Evolutionary conservation across 139 green algal species (phyloP).

Genomic region (Chlorella sp.): DNA sequence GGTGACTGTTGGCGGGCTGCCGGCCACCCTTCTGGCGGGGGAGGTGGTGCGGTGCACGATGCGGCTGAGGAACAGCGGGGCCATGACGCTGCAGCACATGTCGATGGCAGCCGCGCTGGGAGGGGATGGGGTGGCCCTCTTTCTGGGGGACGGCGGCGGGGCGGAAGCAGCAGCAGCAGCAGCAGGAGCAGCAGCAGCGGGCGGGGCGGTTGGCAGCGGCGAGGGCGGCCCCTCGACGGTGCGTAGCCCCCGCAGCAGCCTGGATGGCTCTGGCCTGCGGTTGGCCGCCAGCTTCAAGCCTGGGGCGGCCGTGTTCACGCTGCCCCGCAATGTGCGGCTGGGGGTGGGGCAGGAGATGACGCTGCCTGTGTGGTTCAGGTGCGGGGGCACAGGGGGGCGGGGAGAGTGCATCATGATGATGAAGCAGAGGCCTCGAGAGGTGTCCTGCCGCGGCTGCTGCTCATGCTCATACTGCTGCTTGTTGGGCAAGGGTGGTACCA

Average conservation of each 20-base stretch:
- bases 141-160: neutral
- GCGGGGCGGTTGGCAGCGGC: neutral
- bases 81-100: constrained; percentile 45
- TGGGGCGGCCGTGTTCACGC: neutral
- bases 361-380: constrained; percentile 30
- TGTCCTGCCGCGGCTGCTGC: no score
- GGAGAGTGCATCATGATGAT: no score
- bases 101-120: constrained; percentile 7
- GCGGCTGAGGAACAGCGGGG: constrained; percentile 52
- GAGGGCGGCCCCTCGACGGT: neutral
- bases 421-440: no score
- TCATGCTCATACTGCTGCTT: neutral
- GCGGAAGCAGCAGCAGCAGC: neutral
- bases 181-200: neutral
- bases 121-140: neutral
- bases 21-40: constrained; percentile 45
- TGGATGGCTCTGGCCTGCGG: neutral
- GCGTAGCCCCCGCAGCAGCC: neutral
- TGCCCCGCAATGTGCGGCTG: constrained; percentile 5
- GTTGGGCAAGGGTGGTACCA: no score
- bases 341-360: constrained; percentile 39
- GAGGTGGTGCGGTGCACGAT: constrained; percentile 47
- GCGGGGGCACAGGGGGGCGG: neutral
- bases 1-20: constrained; percentile 44
- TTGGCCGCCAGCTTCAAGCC: neutral